Base-by-base conservation (phyloP, 2,329 filamentous ascomycete genomes). In the Neonectria neomacrospora region DNA sequence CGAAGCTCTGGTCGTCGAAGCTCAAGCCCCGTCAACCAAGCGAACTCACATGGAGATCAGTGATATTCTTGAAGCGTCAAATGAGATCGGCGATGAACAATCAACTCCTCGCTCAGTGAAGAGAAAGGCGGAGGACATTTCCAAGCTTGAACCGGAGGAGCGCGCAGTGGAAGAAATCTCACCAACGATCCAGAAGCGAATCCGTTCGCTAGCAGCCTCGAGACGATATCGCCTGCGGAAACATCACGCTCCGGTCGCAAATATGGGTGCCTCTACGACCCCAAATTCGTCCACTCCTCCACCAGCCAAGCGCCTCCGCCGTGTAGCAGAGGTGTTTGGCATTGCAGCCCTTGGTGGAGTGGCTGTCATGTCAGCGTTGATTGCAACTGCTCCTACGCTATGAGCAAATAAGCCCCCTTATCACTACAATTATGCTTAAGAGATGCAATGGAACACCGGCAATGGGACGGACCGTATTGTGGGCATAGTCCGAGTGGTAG, bases 291-390 rank as follows among this genome's bases (percentile, higher is more conserved):
- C 32, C 5, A 32, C 3, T 45, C 44, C 28, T 34, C 69, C 66
- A 10, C 72, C 75, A 16, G 56, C 32, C 3, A 80, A 80, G 51
- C 74, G 77, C 6, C 61, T 79, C 44, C 75, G 76, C 12, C 74
- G 73, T 50, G 74, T 74, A 44, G 78, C 77, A 4, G 78, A 80
- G 54, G 74, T 73, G 0, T 65, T 80, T 23, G 77, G 78, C 9
- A 77, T 76, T 39, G 78, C 75, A 11, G 75, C 78, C 5, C 66
- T 80, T 3, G 78, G 78, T 8, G 78, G 78, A 20, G 70, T 78
- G 8, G 77, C 77, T n/a, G 78, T 79, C 41, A 76, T 80, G 74
- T 77, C 78, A 23, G 78, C 77, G 3, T 64, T 80, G 37, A 80
- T 80, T 54, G 78, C 77, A 20, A 80, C 78, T 3, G 78, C 78